Evolutionary conservation across 257 asterid genomes (phyloP), one percentile per base, ranked within the genome.

Genomic region (Salvia miltiorrhiza): DNA sequence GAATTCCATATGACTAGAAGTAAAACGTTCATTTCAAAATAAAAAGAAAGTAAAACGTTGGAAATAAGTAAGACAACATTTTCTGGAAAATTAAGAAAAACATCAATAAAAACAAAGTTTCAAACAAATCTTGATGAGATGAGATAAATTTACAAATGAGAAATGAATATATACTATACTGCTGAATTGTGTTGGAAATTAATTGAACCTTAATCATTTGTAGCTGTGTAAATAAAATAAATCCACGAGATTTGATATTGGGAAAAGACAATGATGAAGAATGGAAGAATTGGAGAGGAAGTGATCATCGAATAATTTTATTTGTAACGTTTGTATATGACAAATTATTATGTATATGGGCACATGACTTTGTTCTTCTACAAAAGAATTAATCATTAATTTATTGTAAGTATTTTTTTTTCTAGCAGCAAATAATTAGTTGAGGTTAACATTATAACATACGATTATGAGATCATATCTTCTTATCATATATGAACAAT

Each of bases 291-390:
- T 28, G 41, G 75, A 54, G 56, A 26, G 62, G 71, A 37, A 13
- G 62, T 47, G 76, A 47, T 45, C 10, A 66, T 66, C 14, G 21
- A 68, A 68, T 72, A 63, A 79, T 79, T 55, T 19, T 62, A 30
- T 55, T 65, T 80, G 85, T 73, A 54, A 57, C 19, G 14, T 77
- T 17, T 57, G 73, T 61, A 80, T 23, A 65, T 77, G 78, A 74
- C 80, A 74, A 66, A 61, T 63, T 65, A 54, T 48, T 40, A 43
- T 50, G 55, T 30, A 61, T 33, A 53, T 1, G 57, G 63, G 64
- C 76, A 77, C 80, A 77, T 77, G 85, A 67, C 20, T 41, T 56
- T 74, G 73, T 79, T 66, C 33, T 59, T 59, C 35, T 7, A 40
- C 32, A 19, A 17, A 56, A 9, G 10, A 8, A 10, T 53, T 32